phyloP scores from a whole-genome alignment of 352 stramenopile genomes.

The Halophytophthora batemanensis region DNA sequence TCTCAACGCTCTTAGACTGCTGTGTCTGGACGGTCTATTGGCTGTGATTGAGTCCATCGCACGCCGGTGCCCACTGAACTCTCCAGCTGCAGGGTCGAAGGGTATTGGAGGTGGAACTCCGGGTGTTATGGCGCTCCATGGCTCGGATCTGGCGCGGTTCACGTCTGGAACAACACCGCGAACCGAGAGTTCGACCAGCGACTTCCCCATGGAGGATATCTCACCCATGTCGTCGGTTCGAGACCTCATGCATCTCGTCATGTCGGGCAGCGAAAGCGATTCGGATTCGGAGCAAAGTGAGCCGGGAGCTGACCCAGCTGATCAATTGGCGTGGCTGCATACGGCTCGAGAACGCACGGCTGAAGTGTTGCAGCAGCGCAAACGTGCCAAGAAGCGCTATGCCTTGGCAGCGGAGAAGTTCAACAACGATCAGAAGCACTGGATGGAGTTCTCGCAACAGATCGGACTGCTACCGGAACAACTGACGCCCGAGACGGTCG shows the following conservation, averaged over 20 bases:
- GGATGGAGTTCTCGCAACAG: constrained; percentile 88
- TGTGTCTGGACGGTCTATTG: constrained; percentile 85
- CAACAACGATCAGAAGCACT: constrained; percentile 93
- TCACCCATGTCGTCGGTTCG: constrained; percentile 81
- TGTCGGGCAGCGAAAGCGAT: constrained; percentile 77
- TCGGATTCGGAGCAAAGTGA: constrained; percentile 64
- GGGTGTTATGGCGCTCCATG: constrained; percentile 48
- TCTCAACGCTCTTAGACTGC: constrained; percentile 64
- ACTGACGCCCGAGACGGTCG: constrained; percentile 85
- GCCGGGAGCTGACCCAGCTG: constrained; percentile 28
- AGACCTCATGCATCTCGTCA: constrained; percentile 81
- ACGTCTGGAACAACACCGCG: constrained; percentile 31
- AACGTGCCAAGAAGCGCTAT: constrained; percentile 91
- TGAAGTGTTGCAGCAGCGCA: constrained; percentile 87
- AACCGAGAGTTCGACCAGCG: constrained; percentile 23
- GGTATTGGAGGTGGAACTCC: constrained; percentile 20
- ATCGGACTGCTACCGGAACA: constrained; percentile 82
- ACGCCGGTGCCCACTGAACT: constrained; percentile 71
- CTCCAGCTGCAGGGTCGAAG: constrained; percentile 19
- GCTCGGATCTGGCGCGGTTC: constrained; percentile 67
- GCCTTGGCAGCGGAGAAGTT: constrained; percentile 91
- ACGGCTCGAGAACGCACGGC: constrained; percentile 83
- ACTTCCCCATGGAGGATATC: constrained; percentile 72
- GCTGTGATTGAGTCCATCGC: constrained; percentile 94
- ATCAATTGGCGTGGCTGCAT: constrained; percentile 77